A percentile compares a stretch with the other conserved stretches of the same genome.
Evolutionary conservation across 192 early-diverging fungal species (phyloP).

Genomic region (Linnemannia exigua): DNA sequence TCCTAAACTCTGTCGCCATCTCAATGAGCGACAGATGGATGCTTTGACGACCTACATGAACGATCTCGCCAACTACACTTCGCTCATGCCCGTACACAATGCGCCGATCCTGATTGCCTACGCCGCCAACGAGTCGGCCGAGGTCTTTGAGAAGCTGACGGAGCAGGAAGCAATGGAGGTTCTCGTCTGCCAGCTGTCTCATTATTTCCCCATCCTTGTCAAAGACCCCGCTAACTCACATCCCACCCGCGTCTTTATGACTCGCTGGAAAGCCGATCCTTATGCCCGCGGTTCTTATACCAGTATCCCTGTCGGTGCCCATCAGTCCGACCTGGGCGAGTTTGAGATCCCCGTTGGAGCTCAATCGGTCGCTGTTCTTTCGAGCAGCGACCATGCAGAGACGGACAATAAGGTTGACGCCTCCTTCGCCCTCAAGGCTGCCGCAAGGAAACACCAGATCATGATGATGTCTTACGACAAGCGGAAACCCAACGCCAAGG

Average conservation of each 20-base stretch:
- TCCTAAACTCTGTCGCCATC: conserved; percentile 41
- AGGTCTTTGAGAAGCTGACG: conserved; percentile 45
- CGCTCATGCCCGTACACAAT: conserved; percentile 51
- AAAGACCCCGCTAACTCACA: conserved; percentile 14
- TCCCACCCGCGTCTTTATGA: conserved; percentile 48
- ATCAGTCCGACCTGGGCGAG: conserved; percentile 57
- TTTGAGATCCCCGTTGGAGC: conserved; percentile 57
- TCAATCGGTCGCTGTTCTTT: conserved; percentile 12
- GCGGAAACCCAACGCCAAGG: conserved; percentile 3
- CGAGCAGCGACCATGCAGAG: not conserved
- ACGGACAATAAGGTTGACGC: not conserved
- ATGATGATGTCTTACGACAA: conserved; percentile 8
- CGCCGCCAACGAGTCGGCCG: conserved; percentile 45
- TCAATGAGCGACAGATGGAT: conserved; percentile 45
- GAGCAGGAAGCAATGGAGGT: conserved; percentile 50
- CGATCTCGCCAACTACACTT: conserved; percentile 51
- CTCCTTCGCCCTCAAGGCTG: not conserved
- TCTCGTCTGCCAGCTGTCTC: conserved; percentile 43
- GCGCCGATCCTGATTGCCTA: conserved; percentile 49
- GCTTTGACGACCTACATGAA: conserved; percentile 47
- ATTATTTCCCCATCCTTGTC: conserved; percentile 36
- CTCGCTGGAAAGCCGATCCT: conserved; percentile 61
- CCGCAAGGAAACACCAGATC: not conserved
- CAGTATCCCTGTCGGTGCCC: conserved; percentile 55
- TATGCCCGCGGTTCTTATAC: conserved; percentile 63